Evolutionary conservation across 1,139 yeast genomes (phyloP).

Genomic region (Entelexis paramagnoliae): DNA sequence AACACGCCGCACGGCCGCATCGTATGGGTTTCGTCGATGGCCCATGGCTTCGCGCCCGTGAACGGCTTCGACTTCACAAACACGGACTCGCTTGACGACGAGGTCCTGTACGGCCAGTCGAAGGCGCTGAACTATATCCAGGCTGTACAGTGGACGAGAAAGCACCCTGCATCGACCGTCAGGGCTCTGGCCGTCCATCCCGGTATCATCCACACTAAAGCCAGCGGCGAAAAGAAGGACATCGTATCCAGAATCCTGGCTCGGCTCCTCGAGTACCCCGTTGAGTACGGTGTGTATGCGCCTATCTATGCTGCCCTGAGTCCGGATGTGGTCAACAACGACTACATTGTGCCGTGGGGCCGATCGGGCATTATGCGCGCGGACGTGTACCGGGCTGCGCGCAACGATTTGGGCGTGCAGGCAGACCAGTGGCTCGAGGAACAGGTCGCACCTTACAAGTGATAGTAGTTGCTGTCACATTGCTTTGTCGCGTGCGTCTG

Average conservation of each 20-base stretch:
- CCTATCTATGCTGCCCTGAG: slow-evolving; percentile 39
- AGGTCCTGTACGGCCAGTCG: slow-evolving; percentile 37
- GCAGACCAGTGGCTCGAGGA: slow-evolving; percentile 28
- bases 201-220: slow-evolving; percentile 38
- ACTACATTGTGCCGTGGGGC: slow-evolving; percentile 35
- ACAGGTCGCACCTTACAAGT: slow-evolving; percentile 4
- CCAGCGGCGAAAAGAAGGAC: slow-evolving; percentile 32
- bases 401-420: slow-evolving; percentile 30
- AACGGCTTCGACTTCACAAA: slow-evolving; percentile 9
- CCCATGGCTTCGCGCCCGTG: slow-evolving; percentile 33
- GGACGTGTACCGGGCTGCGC: slow-evolving; percentile 30
- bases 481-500: too few relatives aligned
- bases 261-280: slow-evolving; percentile 13
- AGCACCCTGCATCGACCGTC: slow-evolving; percentile 33
- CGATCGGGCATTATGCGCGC: slow-evolving; percentile 27
- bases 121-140: slow-evolving; percentile 40
- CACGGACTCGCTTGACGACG: neutral
- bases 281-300: slow-evolving; percentile 37
- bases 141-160: slow-evolving; percentile 36
- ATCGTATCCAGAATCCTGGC: slow-evolving; percentile 27
- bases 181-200: slow-evolving; percentile 39
- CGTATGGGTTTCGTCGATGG: slow-evolving; percentile 41
- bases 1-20: slow-evolving; percentile 31
- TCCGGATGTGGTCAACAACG: slow-evolving; percentile 32
- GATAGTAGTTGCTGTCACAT: too few relatives aligned